Evolutionary conservation across 306 rosid species (phyloP).

Genomic region (Quercus ilex): DNA sequence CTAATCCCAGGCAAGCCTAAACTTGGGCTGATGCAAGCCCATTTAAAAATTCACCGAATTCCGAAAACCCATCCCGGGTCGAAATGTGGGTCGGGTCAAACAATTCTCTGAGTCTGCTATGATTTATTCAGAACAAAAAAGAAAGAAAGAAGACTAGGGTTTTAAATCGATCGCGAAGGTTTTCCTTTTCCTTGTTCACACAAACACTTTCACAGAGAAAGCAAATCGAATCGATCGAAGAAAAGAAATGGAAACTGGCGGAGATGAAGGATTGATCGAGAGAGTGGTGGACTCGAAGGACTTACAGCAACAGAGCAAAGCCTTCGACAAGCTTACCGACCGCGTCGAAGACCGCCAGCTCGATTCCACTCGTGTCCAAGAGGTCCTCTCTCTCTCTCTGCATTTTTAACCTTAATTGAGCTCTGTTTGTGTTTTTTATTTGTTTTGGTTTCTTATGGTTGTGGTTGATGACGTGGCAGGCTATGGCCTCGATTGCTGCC

Average conservation of each 20-base stretch:
- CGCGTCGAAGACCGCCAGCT: slow-evolving; percentile 98
- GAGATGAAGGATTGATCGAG: slow-evolving; percentile 63
- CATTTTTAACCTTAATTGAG: background rate
- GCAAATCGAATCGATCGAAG: background rate
- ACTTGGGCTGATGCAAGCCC: no score
- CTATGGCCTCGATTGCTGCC: slow-evolving; percentile 95
- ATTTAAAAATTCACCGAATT: no score
- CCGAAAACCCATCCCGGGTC: no score
- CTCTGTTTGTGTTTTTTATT: background rate
- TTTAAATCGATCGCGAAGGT: no score
- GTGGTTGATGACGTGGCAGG: slow-evolving; percentile 34
- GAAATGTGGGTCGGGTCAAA: no score
- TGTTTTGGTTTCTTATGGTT: background rate
- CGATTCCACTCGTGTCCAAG: slow-evolving; percentile 95
- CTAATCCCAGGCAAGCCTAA: no score
- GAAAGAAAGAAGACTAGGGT: no score
- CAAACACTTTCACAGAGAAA: background rate
- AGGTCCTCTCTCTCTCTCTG: slow-evolving; percentile 26
- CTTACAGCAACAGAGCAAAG: slow-evolving; percentile 89
- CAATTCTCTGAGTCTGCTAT: no score
- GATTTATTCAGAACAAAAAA: no score
- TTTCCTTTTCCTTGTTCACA: background rate
- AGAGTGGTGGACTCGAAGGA: slow-evolving; percentile 75
- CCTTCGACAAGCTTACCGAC: slow-evolving; percentile 93
- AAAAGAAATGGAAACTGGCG: slow-evolving; percentile 57